phyloP scores from a whole-genome alignment of 192 early-diverging fungal species.

The Pilobolus umbonatus region DNA sequence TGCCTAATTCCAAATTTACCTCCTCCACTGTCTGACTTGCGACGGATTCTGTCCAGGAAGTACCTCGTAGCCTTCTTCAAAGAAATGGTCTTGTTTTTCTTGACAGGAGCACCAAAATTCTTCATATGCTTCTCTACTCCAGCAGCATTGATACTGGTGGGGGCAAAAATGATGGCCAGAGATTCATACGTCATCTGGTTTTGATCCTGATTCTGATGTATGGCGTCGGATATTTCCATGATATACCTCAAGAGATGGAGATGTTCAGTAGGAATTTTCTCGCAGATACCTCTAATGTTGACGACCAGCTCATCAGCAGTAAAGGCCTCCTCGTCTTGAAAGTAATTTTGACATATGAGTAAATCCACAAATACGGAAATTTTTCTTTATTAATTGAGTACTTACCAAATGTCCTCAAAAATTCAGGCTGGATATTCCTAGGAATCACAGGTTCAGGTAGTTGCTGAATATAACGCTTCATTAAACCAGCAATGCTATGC shows the following conservation, averaged over 20 bases:
- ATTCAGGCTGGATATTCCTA: not conserved
- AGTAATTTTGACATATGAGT: not conserved
- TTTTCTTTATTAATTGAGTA: not conserved
- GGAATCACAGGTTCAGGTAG: constrained; percentile 12
- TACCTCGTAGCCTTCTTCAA: not conserved
- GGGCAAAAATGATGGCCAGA: constrained; percentile 10
- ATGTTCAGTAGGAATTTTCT: not conserved
- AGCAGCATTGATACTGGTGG: not conserved
- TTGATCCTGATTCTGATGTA: constrained; percentile 1
- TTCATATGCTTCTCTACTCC: not conserved
- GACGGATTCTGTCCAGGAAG: not conserved
- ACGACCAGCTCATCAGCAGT: no score
- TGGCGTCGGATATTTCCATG: not conserved
- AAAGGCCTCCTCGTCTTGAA: not conserved
- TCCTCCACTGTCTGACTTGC: not conserved
- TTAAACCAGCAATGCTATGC: not conserved
- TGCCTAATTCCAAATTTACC: not conserved
- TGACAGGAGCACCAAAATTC: not conserved
- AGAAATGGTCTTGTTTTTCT: not conserved
- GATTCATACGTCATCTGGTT: constrained; percentile 9
- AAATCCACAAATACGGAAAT: not conserved
- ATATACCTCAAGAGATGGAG: constrained; percentile 3
- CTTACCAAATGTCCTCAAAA: not conserved
- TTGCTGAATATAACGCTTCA: constrained; percentile 8
- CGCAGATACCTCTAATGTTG: not conserved